Conservation (phyloP, 768 basidiomycete genomes). For the Amanita phalloides region DNA sequence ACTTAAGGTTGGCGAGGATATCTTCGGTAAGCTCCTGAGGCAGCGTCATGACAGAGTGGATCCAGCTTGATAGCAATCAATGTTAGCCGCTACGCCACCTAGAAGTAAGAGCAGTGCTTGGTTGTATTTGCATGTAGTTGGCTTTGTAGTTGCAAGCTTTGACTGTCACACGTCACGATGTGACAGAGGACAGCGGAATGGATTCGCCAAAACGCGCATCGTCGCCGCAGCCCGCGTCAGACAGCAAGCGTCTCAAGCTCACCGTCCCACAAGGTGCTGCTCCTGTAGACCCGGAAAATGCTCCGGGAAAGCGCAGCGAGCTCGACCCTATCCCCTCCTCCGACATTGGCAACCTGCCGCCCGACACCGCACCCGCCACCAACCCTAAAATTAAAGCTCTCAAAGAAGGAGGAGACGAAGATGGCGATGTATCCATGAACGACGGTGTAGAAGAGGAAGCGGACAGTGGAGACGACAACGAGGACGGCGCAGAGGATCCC, state of each 20-base stretch:
- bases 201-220: slow-evolving; percentile 59
- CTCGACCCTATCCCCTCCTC: slow-evolving; percentile 73
- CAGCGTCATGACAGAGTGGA: too few relatives aligned
- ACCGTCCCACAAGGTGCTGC: slow-evolving; percentile 54
- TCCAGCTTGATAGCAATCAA: too few relatives aligned
- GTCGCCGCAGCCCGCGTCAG: slow-evolving; percentile 42
- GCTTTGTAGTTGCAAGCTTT: background rate
- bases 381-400: slow-evolving; percentile 21
- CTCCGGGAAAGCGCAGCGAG: slow-evolving; percentile 81
- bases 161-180: background rate
- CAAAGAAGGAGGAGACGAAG: slow-evolving; percentile 45
- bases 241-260: slow-evolving; percentile 49
- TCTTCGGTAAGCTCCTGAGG: too few relatives aligned
- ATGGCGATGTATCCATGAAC: slow-evolving; percentile 72
- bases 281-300: slow-evolving; percentile 68
- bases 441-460: slow-evolving; percentile 68
- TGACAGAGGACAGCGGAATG: slow-evolving; percentile 21
- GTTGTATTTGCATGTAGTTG: background rate
- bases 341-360: slow-evolving; percentile 69
- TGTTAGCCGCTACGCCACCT: too few relatives aligned
- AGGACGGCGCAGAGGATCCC: slow-evolving; percentile 62
- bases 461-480: slow-evolving; percentile 72
- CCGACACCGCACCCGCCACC: slow-evolving; percentile 21
- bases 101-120: too few relatives aligned
- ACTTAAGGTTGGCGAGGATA: too few relatives aligned